Base-by-base conservation (phyloP, 257 asterid genomes). In the Nicotiana tomentosiformis region DNA sequence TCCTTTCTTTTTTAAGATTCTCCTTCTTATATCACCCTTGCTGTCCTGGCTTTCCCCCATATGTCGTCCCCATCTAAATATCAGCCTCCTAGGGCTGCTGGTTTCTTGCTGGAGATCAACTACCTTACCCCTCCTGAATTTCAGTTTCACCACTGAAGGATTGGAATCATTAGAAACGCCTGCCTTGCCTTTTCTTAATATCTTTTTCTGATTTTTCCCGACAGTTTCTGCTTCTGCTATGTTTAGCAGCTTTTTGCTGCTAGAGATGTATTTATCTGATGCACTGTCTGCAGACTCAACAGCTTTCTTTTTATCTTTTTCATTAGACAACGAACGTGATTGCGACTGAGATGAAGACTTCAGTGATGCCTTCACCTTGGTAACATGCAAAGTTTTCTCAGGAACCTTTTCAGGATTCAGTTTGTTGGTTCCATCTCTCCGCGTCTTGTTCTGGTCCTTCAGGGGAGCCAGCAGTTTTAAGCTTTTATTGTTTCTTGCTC, bases 81-180 rank as follows among this genome's bases (percentile, higher is more conserved):
- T 88, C 62, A 95, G 92, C 84, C 86, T 92, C 85, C 90, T 88
- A 14, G 97, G 93, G 76, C 79, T 58, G 77, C 84, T 90, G 69
- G 58, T 90, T 51, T 88, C 96, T 10, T 89, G 80, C 81, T 87
- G 93, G 87, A 90, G 87, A 77, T 94, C 95, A 80, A 93, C 84
- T 2, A 91, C 88, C 88, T 91, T 93, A 67, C 98, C 97, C 69
- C 88, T 92, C 86, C 90, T 91, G 86, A 93, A 94, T 86, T 85
- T 92, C 15, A 93, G 46, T 84, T 92, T 91, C 92, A 89, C 90
- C 5, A 89, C 90, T 23, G 86, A 80, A 64, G 83, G 46, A 81
- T 83, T 77, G 57, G 84, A 83, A 55, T 86, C 91, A 84, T 85
- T 90, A 65, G 93, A 74, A 79, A 82, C 55, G 55, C 77, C 84